Base-by-base conservation (phyloP, 805 yeast species). In the Cyberlindnera bimundalis region DNA sequence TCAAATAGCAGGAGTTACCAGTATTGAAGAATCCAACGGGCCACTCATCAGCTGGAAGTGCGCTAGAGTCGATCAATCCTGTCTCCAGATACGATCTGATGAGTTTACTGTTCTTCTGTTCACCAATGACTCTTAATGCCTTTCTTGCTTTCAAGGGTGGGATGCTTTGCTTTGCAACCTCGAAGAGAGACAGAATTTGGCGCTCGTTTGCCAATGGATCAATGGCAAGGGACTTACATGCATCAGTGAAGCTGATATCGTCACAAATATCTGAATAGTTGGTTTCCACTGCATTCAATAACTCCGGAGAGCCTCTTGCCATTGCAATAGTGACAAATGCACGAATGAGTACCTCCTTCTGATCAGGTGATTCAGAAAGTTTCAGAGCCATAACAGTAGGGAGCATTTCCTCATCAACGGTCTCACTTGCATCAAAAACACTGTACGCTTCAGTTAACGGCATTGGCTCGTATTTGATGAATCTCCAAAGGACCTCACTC, bases 1-100 rank as follows among this genome's bases (percentile, higher is more conserved):
- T 91, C 60, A 93, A 68, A 52, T 90, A 90, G 62, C 99, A 93
- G 0, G 99, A 91, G 59, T 93, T 93, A 18, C 99, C 99, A 47
- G 89, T 90, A 58, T 93, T 93, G 61, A 84, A 86, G 56, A 93
- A 70, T 0, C 99, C 99, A 4, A 88, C 86, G 0, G 99, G 99
- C 77, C 91, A 81, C 36, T 76, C 73, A 13, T 75, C 80, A 0
- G 78, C 74, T 0, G 89, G 81, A 15, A 84, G 60, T 2, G 73
- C 60, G 9, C 72, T 64, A 5, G 79, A 73, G 56, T 83, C 86
- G 27, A 83, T 65, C 16, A 72, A 62, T 0, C 96, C 95, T 0
- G 78, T 70, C 29, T 66, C 67, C 24, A 88, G 62, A 51, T 71
- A 88, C 11, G 78, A 70, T 4, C 58, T 55, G 13, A 88, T 71